Evolutionary conservation across 805 yeast species (phyloP).

Genomic region (Wickerhamia fluorescens): DNA sequence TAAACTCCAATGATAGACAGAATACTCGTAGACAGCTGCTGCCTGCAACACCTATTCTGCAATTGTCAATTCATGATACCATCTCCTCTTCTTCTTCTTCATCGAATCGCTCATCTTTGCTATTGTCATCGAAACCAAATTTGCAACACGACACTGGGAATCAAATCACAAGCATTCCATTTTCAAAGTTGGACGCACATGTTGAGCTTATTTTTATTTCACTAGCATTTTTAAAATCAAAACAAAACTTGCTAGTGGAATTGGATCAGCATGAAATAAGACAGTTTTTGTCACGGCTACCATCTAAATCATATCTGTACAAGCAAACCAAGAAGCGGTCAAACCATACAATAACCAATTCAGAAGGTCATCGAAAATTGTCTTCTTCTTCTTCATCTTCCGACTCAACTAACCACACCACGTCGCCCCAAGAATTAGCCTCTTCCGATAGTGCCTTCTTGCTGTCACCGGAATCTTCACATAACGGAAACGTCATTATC

Average conservation of each 20-base stretch:
- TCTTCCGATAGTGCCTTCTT: slow-evolving; percentile 5
- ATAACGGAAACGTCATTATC: slow-evolving; percentile 13
- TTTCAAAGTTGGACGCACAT: slow-evolving; percentile 65
- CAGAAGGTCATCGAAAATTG: background rate
- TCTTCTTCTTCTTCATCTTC: slow-evolving; percentile 2
- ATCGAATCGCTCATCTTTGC: slow-evolving; percentile 6
- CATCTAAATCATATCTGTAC: slow-evolving; percentile 38
- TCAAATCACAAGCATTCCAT: slow-evolving; percentile 29
- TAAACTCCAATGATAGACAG: slow-evolving; percentile 10
- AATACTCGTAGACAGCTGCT: background rate
- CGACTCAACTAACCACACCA: slow-evolving; percentile 6
- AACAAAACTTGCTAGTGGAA: slow-evolving; percentile 71
- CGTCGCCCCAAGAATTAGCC: slow-evolving; percentile 9
- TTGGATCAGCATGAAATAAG: slow-evolving; percentile 86
- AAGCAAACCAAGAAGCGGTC: slow-evolving; percentile 20
- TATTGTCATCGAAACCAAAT: background rate
- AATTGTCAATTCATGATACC: no score
- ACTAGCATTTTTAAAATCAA: slow-evolving; percentile 72
- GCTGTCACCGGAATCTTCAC: slow-evolving; percentile 4
- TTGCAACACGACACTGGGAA: slow-evolving; percentile 2
- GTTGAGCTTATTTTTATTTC: slow-evolving; percentile 69
- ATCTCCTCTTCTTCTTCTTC: slow-evolving; percentile 7
- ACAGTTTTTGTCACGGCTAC: slow-evolving; percentile 59
- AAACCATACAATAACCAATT: slow-evolving; percentile 1
- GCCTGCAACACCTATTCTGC: slow-evolving; percentile 6